Evolutionary conservation across 2,329 filamentous ascomycete species (phyloP).

Genomic region (Ophiostoma quercus): DNA sequence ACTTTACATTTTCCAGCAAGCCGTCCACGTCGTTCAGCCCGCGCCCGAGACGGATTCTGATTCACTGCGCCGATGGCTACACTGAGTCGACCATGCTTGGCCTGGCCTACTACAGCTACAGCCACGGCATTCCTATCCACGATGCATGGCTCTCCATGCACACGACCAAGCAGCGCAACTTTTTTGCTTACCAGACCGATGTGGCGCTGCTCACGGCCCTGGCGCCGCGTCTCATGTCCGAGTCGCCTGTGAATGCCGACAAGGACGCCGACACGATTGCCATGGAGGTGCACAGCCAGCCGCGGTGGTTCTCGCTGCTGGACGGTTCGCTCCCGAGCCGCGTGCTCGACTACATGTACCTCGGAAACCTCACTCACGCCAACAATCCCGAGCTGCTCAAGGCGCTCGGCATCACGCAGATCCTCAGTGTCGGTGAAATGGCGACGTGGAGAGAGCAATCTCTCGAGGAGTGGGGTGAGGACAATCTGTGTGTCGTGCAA

Average conservation of each 20-base stretch:
- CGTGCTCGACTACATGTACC: conserved; percentile 88
- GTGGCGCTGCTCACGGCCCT: conserved; percentile 75
- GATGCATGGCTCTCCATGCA: conserved; percentile 87
- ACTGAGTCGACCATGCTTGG: conserved; percentile 88
- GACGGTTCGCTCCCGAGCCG: conserved; percentile 90
- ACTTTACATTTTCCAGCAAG: not conserved
- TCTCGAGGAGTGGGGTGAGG: conserved; percentile 64
- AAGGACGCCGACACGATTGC: conserved; percentile 51
- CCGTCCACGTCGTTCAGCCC: not conserved
- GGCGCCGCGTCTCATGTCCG: conserved; percentile 66
- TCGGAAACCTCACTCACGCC: conserved; percentile 87
- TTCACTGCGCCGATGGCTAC: conserved; percentile 94
- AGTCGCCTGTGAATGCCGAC: conserved; percentile 54
- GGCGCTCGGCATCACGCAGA: conserved; percentile 75
- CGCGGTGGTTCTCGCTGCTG: conserved; percentile 73
- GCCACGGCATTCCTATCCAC: conserved; percentile 71
- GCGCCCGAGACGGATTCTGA: conserved; percentile 63
- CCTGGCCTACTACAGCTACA: conserved; percentile 90
- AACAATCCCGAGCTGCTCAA: conserved; percentile 83
- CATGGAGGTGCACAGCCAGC: conserved; percentile 53
- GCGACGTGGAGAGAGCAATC: conserved; percentile 73
- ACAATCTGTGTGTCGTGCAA: conserved; percentile 76
- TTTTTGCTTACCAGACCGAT: conserved; percentile 92
- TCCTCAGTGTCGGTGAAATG: conserved; percentile 87
- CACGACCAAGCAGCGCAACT: conserved; percentile 74